Evolutionary conservation across 2,329 filamentous ascomycete species (phyloP), one percentile per base, ranked within the genome.

Genomic region (Pseudopithomyces maydicus): DNA sequence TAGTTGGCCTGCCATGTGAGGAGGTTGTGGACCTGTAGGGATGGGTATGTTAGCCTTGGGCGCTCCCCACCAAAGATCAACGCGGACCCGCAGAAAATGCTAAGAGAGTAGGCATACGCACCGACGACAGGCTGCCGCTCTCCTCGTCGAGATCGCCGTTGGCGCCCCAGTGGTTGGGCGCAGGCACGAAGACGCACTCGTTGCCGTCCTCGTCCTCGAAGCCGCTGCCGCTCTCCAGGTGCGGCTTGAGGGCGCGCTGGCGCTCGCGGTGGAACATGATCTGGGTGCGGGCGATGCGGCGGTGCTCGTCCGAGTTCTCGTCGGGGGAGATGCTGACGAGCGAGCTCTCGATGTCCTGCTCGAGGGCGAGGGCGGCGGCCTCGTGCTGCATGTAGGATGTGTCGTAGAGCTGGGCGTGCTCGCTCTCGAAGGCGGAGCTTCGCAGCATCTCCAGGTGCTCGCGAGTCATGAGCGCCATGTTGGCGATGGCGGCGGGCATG

Each of bases 321-420:
- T 74, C 72, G 15, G 73, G 73, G 42, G 72, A 74, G 54, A 74
- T 71, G 59, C 69, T 70, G 41, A 63, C 61, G 33, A 73, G 56
- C 17, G 68, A 69, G 45, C 66, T 65, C 50, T 71, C 70, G 32
- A 75, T 73, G 49, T 71, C 65, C 54, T 67, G 67, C 56, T 74
- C 72, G 38, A 75, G 61, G 26, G 69, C 72, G 54, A 69, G 51
- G 29, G 71, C 73, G 49, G 73, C 72, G 38, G 69, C 68, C 48
- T 72, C 71, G 35, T 75, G 73, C 57, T 75, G 70, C 56, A 66
- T 62, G 48, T 73, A 75, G 7, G 71, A 74, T 19, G 65, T 65
- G 61, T 75, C 73, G 64, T 74, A 75, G 56, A 74, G 67, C 68
- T 72, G 73, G 51, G 73, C 72, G 55, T 75, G 73, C 54, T 75